Percentiles rank a stretch among this genome's conserved stretches.
These are phyloP conservation scores for Leishmania arabica DNA, from an alignment of 208 protist genomes.

Conservation along the genomic window DNA sequence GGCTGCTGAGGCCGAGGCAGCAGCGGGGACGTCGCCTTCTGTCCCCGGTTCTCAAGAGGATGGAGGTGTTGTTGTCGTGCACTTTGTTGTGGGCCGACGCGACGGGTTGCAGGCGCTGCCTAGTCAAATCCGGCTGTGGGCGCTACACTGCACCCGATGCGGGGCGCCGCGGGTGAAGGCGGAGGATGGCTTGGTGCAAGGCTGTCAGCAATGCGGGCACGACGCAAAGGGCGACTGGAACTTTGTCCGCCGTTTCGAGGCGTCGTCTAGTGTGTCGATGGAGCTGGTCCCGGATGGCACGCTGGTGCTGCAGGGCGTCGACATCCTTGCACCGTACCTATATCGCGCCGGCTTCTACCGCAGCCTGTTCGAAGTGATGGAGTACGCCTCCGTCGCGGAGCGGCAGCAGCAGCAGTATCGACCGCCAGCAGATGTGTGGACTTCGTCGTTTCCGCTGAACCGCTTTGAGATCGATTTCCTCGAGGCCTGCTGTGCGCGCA, in stretches of 20 bases:
- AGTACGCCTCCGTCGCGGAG: conserved; percentile 28
- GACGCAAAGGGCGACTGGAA: conserved; percentile 43
- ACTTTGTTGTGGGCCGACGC: conserved; percentile 48
- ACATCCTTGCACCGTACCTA: conserved; percentile 68
- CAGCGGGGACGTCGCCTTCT: conserved; percentile 9
- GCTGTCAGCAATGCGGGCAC: conserved; percentile 56
- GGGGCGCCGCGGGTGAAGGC: conserved; percentile 51
- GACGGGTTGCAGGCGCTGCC: conserved; percentile 46
- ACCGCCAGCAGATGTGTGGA: conserved; percentile 57
- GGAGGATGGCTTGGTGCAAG: conserved; percentile 44
- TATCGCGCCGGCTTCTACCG: conserved; percentile 78
- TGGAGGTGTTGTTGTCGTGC: conserved; percentile 64
- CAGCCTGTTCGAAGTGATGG: conserved; percentile 42
- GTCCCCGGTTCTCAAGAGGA: conserved; percentile 36
- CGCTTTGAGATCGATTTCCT: conserved; percentile 88
- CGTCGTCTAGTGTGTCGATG: conserved; percentile 50
- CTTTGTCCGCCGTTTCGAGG: conserved; percentile 70
- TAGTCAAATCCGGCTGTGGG: conserved; percentile 75
- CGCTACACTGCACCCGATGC: conserved; percentile 71
- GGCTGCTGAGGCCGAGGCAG: background rate
- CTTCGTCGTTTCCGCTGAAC: conserved; percentile 52
- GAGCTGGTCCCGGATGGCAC: conserved; percentile 84
- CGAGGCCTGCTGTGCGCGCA: conserved; percentile 80
- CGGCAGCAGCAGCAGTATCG: conserved; percentile 23
- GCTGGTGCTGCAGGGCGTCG: conserved; percentile 68